Base-by-base conservation (phyloP, 169 alveolate species). In the Eimeria falciformis region DNA sequence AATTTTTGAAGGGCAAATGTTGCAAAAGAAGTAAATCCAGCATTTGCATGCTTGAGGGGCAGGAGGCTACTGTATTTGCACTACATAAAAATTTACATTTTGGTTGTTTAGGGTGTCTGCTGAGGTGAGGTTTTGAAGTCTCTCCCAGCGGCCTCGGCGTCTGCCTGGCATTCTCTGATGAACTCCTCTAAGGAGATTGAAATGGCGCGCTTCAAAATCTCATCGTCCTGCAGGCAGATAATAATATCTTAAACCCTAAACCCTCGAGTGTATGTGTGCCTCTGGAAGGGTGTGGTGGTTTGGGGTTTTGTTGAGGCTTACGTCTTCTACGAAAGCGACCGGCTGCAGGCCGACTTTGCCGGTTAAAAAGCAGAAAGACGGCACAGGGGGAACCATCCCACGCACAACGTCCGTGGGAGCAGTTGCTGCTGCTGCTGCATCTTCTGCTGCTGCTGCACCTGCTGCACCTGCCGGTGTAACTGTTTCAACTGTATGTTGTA, bases 191-290 rank as follows among this genome's bases (percentile, higher is more conserved):
- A 43, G n/a, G 79, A 68, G 21, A 68, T 68, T 27, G 79, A 68
- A n/a, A 68, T 68, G n/a, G 79, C 79, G 14, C 79, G 79, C 79
- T 68, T 33, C 79, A 68, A 25, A 68, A 68, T 68, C 2, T 68
- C 79, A 43, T 68, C 79, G 5, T 68, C 79, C 79, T 68, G 79
- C 79, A 68, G 18, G 12, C 2, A 33, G 27, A 21, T 11, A 33
- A 33, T 43, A 23, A 68, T 23, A 68, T 29, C 69, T 29, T 58
- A 58, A 58, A 58, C 69, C 69, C 69, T 58, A 58, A 58, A 29
- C 79, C 46, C 79, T 29, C n/a, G n/a, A n/a, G n/a, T n/a, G n/a
- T n/a, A n/a, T n/a, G n/a, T n/a, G n/a, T n/a, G n/a, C n/a, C n/a
- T n/a, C n/a, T n/a, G n/a, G n/a, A n/a, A n/a, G n/a, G n/a, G n/a